Conservation (phyloP, 2,329 filamentous ascomycete genomes). For the Monilinia fructicola region DNA sequence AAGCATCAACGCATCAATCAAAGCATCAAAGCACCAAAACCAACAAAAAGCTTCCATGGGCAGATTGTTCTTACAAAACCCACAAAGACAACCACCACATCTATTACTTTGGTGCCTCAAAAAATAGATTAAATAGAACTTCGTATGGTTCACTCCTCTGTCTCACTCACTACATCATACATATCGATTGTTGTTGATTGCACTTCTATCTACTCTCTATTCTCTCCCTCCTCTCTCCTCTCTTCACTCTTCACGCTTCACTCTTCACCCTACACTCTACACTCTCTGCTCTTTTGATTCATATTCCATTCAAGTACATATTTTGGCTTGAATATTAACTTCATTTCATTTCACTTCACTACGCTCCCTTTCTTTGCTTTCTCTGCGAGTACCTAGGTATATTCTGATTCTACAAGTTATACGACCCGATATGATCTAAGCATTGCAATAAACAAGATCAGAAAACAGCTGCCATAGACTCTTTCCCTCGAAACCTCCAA, state of each 20-base stretch:
- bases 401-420: not conserved
- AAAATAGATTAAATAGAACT: constrained; percentile 7
- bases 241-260: not conserved
- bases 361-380: not conserved
- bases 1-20: too few relatives aligned
- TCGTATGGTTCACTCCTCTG: not conserved
- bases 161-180: not conserved
- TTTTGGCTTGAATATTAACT: constrained; percentile 6
- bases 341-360: constrained; percentile 3
- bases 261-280: not conserved
- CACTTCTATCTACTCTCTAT: not conserved
- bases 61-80: not conserved
- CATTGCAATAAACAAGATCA: constrained; percentile 19
- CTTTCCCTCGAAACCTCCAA: constrained; percentile 12
- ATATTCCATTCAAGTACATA: constrained; percentile 15
- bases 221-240: not conserved
- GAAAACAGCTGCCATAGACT: not conserved
- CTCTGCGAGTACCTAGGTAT: not conserved
- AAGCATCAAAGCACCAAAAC: constrained; percentile 5
- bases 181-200: too few relatives aligned
- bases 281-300: not conserved
- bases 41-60: constrained; percentile 1
- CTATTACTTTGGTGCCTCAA: constrained; percentile 3
- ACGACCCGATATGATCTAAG: constrained; percentile 21
- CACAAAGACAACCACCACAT: constrained; percentile 17